Percentiles rank a stretch among this genome's conserved stretches.
Evolutionary conservation across 331 rosid species (phyloP).

Genomic region (Phaseolus coccineus): DNA sequence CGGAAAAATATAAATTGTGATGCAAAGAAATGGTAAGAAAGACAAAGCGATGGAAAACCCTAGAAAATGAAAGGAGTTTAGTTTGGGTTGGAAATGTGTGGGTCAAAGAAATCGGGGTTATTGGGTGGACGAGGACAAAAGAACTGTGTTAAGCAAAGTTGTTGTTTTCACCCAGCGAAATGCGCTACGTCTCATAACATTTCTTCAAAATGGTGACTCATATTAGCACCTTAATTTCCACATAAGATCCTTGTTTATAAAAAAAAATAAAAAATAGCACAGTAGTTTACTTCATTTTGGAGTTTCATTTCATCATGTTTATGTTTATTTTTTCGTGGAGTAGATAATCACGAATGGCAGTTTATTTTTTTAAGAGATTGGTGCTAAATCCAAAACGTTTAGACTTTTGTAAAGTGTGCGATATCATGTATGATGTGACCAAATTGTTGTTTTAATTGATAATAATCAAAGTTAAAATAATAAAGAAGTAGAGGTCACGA

Average conservation of each 20-base stretch:
- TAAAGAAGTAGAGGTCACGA: slow-evolving; percentile 42
- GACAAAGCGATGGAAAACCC: slow-evolving; percentile 47
- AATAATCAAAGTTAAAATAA: slow-evolving; percentile 35
- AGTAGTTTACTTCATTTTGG: slow-evolving; percentile 5
- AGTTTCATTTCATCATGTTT: slow-evolving; percentile 23
- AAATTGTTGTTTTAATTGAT: slow-evolving; percentile 34
- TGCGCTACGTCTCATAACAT: slow-evolving; percentile 55
- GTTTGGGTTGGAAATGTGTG: slow-evolving; percentile 51
- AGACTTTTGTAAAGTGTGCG: slow-evolving; percentile 31
- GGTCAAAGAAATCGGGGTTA: slow-evolving; percentile 58
- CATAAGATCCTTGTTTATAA: not conserved
- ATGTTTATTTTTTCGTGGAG: not conserved
- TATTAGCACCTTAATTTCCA: slow-evolving; percentile 25
- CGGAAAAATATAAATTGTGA: slow-evolving; percentile 24
- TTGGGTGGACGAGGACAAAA: slow-evolving; percentile 57
- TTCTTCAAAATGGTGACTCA: slow-evolving; percentile 53
- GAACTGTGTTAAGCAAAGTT: slow-evolving; percentile 47
- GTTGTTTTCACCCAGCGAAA: slow-evolving; percentile 56
- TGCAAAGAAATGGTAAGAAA: slow-evolving; percentile 40
- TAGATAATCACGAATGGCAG: not conserved
- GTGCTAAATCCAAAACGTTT: slow-evolving; percentile 30
- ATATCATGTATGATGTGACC: slow-evolving; percentile 39
- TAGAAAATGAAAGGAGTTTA: slow-evolving; percentile 53
- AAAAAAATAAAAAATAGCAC: not conserved
- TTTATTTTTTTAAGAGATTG: slow-evolving; percentile 11